Evolutionary conservation across 148 eudicot genomes (phyloP), one percentile per base, ranked within the genome.

Genomic region (Camellia lanceoleosa): DNA sequence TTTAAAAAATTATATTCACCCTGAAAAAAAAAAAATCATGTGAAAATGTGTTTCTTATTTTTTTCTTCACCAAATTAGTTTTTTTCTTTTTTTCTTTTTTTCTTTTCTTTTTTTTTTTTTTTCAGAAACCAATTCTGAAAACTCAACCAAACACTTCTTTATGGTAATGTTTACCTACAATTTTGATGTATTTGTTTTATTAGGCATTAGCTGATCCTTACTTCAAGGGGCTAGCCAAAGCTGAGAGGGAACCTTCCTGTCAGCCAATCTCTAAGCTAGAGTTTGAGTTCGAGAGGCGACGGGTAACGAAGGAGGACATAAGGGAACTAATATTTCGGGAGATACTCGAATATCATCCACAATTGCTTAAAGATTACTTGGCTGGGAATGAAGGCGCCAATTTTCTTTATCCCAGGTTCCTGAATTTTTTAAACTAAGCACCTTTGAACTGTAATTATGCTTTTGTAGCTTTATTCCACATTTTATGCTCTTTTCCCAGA

Each of bases 251-350:
- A 79, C 94, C 94, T 20, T 87, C 94, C 23, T 88, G 91, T 80
- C 94, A 88, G 78, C 89, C 87, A 47, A 89, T 91, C 58, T 86
- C 94, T 15, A 91, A 89, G 79, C 68, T 91, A 47, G 94, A 91
- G 83, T 91, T 91, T 85, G 94, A 91, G 86, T 91, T 91, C 83
- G 94, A 91, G 82, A 89, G 94, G 75, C 87, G 92, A 76, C 81
- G 90, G 81, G 81, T 91, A 80, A 88, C 91, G 23, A 91, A 89
- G 80, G 92, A 89, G 4, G 94, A 89, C 76, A 82, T 89, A 56
- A 82, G 89, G 87, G 94, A 89, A 80, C 80, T 91, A 62, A 89
- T 91, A 74, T 91, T 88, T 74, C 80, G 89, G 11, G 94, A 91
- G 81, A 88, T 89, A 62, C 88, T 91, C 14, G 94, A 91, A 86